These are phyloP conservation scores for Vigna reflexopilosa DNA, from an alignment of 306 rosid species.

Conservation along the genomic window DNA sequence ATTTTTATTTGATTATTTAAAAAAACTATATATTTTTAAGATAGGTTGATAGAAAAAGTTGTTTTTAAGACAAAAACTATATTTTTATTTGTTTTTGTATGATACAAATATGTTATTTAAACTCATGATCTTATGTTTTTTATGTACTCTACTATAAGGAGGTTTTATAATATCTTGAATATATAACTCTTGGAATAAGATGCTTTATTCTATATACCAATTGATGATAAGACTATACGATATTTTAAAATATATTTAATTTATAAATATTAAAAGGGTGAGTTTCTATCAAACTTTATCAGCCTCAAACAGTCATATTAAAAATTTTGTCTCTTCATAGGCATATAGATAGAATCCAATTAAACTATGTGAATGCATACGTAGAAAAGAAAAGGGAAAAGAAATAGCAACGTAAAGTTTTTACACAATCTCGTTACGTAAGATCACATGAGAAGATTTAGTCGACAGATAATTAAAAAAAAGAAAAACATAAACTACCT, in stretches of 20 bases:
- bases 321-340: constrained; percentile 7
- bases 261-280: background rate
- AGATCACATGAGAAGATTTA: constrained; percentile 3
- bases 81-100: too few species aligned
- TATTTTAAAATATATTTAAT: background rate
- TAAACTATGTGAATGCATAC: background rate
- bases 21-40: too few species aligned
- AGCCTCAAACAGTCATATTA: background rate
- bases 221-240: background rate
- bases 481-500: background rate
- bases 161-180: background rate
- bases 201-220: too few species aligned
- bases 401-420: background rate
- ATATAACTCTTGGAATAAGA: too few species aligned
- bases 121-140: background rate
- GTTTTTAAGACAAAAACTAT: too few species aligned
- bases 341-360: background rate
- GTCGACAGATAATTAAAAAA: background rate
- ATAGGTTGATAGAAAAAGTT: too few species aligned
- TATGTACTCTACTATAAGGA: too few species aligned
- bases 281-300: constrained; percentile 1
- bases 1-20: too few species aligned
- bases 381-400: background rate
- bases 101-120: too few species aligned
- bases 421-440: background rate